Evolutionary conservation across 805 yeast species (phyloP).

Genomic region (Candida caryicola): DNA sequence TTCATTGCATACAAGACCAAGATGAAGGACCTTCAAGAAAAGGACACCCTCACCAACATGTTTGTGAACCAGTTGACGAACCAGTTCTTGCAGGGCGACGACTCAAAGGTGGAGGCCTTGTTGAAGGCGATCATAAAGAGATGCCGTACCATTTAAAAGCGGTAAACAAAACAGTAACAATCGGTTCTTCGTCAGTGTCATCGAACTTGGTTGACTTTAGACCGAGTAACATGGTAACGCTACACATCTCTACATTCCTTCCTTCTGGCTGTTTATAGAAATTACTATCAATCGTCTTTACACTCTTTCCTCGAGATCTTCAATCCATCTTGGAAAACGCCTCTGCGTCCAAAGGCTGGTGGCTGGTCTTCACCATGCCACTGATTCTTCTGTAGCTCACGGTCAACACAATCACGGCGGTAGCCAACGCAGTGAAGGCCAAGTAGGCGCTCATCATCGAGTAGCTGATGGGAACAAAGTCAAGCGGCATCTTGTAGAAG

Average conservation of each 20-base stretch:
- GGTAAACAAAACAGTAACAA: too few species aligned
- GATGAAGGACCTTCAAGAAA: conserved; percentile 27
- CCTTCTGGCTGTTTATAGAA: too few species aligned
- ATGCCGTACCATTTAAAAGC: conserved; percentile 19
- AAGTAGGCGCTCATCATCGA: conserved; percentile 18
- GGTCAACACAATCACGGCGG: conserved; percentile 23
- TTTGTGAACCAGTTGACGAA: conserved; percentile 26
- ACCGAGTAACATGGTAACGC: too few species aligned
- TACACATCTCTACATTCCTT: too few species aligned
- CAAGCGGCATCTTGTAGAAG: conserved; percentile 36
- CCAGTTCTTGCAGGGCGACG: conserved; percentile 20
- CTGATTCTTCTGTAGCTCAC: conserved; percentile 15
- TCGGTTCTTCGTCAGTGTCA: too few species aligned
- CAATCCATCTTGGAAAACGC: background rate
- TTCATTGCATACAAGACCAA: conserved; percentile 59
- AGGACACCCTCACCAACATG: conserved; percentile 28
- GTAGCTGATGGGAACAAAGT: conserved; percentile 27
- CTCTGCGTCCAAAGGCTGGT: background rate
- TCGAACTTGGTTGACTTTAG: too few species aligned
- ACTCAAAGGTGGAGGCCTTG: conserved; percentile 28
- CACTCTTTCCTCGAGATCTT: too few species aligned
- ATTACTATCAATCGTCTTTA: too few species aligned
- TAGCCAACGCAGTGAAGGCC: conserved; percentile 18
- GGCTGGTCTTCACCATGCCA: conserved; percentile 1
- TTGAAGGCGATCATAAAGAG: conserved; percentile 41